These are phyloP conservation scores for Boechera divaricarpa DNA, from an alignment of 345 rosid species.

Conservation along the genomic window DNA sequence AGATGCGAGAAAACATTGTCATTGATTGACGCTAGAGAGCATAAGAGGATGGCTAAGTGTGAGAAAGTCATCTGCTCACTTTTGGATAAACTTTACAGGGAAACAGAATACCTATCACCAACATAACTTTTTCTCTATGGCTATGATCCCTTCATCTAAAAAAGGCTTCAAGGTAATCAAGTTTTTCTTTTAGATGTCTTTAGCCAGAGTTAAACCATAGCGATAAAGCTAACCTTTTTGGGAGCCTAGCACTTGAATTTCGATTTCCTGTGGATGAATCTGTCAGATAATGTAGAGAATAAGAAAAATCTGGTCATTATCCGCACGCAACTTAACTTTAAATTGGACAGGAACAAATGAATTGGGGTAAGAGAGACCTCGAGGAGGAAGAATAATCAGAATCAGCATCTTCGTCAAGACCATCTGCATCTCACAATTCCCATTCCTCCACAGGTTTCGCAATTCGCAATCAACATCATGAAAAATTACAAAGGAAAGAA, in stretches of 20 bases:
- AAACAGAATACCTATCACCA: slow-evolving; percentile 7
- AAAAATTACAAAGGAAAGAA: no score
- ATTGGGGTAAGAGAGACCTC: background rate
- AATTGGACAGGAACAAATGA: slow-evolving; percentile 22
- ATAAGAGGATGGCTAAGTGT: slow-evolving; percentile 10
- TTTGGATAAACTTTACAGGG: background rate
- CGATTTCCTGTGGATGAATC: slow-evolving; percentile 75
- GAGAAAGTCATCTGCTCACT: background rate
- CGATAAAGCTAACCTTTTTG: slow-evolving; percentile 73
- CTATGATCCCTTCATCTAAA: background rate
- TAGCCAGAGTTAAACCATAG: slow-evolving; percentile 26
- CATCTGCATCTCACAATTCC: no score
- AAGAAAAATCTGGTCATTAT: slow-evolving; percentile 3
- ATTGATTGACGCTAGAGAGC: background rate
- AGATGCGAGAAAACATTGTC: slow-evolving; percentile 7
- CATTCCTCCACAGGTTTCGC: no score
- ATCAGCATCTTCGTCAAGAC: no score
- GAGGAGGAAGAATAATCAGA: no score
- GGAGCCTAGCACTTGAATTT: slow-evolving; percentile 79
- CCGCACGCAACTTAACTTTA: no score
- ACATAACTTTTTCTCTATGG: background rate
- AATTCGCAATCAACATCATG: no score
- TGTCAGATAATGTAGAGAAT: slow-evolving; percentile 39
- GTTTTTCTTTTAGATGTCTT: slow-evolving; percentile 17
- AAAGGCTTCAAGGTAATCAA: slow-evolving; percentile 4